Conservation (phyloP, 257 asterid genomes). For the Haberlea rhodopensis region DNA sequence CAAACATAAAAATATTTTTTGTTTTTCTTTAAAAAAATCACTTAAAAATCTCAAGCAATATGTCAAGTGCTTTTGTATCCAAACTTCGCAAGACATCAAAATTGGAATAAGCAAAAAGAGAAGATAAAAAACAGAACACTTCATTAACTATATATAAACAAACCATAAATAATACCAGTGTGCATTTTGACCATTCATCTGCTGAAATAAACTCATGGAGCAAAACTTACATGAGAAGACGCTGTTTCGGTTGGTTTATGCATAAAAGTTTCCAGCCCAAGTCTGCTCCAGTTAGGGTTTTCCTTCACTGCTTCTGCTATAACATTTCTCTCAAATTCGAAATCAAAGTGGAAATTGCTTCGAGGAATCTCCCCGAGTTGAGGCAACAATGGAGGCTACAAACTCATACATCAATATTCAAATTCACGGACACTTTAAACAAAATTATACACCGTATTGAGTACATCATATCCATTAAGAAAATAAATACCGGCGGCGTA, state of each 20-base stretch:
- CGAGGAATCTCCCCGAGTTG: slow-evolving; percentile 76
- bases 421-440: slow-evolving; percentile 11
- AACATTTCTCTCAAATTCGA: slow-evolving; percentile 83
- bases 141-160: too few relatives aligned
- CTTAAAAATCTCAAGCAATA: too few relatives aligned
- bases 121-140: too few relatives aligned
- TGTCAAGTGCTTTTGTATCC: too few relatives aligned
- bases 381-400: slow-evolving; percentile 71
- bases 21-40: too few relatives aligned
- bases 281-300: slow-evolving; percentile 74
- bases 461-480: not conserved
- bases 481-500: slow-evolving; percentile 52
- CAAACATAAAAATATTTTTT: too few relatives aligned
- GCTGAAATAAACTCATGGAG: too few relatives aligned
- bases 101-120: too few relatives aligned
- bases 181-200: too few relatives aligned
- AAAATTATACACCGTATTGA: slow-evolving; percentile 4
- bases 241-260: slow-evolving; percentile 49
- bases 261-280: slow-evolving; percentile 56
- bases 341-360: slow-evolving; percentile 79
- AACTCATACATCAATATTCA: slow-evolving; percentile 6
- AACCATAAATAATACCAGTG: too few relatives aligned
- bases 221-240: too few relatives aligned
- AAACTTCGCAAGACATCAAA: too few relatives aligned
- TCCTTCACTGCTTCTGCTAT: slow-evolving; percentile 80